These are phyloP conservation scores for Alternaria sp. DNA, from an alignment of 2,329 filamentous ascomycete genomes.

Conservation along the genomic window DNA sequence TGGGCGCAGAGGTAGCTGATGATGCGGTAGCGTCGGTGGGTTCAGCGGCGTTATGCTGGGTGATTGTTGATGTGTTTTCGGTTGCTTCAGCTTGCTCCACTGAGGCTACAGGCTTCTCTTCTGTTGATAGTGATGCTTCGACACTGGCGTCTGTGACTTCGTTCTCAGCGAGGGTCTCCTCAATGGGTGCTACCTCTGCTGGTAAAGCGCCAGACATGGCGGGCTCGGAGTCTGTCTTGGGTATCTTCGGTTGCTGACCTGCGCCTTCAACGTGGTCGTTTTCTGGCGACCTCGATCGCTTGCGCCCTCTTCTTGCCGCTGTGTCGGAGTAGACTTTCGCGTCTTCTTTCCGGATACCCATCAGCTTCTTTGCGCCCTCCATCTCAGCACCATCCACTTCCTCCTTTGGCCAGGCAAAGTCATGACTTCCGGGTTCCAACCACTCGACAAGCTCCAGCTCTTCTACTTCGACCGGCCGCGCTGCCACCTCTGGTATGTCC, in stretches of 20 bases:
- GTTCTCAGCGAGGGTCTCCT: not conserved
- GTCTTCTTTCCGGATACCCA: constrained; percentile 49
- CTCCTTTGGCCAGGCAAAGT: constrained; percentile 77
- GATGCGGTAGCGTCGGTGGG: not conserved
- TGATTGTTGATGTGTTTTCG: not conserved
- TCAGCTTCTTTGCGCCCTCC: constrained; percentile 73
- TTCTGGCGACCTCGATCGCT: constrained; percentile 28
- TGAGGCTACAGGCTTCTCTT: not conserved
- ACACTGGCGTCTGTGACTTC: not conserved
- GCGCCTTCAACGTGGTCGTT: constrained; percentile 14
- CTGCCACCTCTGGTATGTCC: constrained; percentile 84
- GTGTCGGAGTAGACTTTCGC: constrained; percentile 19
- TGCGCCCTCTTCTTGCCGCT: constrained; percentile 36
- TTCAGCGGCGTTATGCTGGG: not conserved
- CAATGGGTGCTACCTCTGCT: constrained; percentile 8
- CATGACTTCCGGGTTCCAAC: constrained; percentile 79
- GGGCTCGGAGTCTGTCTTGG: constrained; percentile 36
- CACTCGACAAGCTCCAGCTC: constrained; percentile 85
- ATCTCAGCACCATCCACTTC: constrained; percentile 79
- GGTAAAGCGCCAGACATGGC: constrained; percentile 44
- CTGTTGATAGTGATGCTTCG: not conserved
- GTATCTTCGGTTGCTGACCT: constrained; percentile 31
- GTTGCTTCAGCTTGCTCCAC: not conserved
- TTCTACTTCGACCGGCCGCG: constrained; percentile 77
- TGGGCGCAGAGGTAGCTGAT: not conserved